Percentiles rank a stretch among this genome's conserved stretches.
These are phyloP conservation scores for Zoysia pacifica DNA, from an alignment of 176 grass and related monocot genomes.

Conservation along the genomic window DNA sequence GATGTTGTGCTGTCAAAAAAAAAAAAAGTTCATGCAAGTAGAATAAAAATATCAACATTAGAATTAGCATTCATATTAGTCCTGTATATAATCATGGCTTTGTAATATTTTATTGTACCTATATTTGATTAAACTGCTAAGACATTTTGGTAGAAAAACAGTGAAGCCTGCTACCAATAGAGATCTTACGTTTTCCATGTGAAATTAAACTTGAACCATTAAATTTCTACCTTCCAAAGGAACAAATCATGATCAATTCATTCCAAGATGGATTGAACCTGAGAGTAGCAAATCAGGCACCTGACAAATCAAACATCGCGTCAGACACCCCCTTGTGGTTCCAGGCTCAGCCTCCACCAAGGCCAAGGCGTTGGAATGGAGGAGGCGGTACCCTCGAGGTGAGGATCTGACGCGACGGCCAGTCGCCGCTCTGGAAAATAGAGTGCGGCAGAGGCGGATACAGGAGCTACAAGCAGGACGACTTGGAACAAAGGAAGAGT, in stretches of 20 bases:
- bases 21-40: neutral
- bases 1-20: constrained; percentile 66
- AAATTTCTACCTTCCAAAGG: too few relatives aligned
- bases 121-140: neutral
- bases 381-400: constrained; percentile 18
- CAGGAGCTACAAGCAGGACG: too few relatives aligned
- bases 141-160: neutral
- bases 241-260: too few relatives aligned
- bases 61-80: constrained; percentile 6
- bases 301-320: too few relatives aligned
- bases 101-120: constrained; percentile 6
- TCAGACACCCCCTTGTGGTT: too few relatives aligned
- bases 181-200: neutral
- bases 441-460: too few relatives aligned
- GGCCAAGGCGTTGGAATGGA: neutral
- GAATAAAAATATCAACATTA: neutral
- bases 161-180: neutral
- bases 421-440: too few relatives aligned
- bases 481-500: too few relatives aligned
- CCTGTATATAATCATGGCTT: constrained; percentile 6
- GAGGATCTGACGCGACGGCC: neutral
- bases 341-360: too few relatives aligned
- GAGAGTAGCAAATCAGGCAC: too few relatives aligned
- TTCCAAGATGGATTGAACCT: too few relatives aligned
- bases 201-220: too few relatives aligned